Conservation (phyloP, 179 eudicot genomes). For the Nepenthes alata region DNA sequence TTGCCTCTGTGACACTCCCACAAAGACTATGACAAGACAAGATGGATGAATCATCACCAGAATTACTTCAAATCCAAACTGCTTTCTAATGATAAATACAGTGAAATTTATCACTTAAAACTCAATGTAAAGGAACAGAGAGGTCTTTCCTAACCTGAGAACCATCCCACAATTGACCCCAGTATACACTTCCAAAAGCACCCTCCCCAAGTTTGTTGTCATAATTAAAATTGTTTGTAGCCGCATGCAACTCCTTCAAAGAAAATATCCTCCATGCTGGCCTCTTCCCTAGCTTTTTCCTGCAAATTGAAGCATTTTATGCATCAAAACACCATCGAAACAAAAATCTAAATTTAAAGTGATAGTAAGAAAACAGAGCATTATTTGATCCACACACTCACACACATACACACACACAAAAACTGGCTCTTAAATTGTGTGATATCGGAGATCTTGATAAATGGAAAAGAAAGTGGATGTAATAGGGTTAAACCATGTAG, state of each 20-base stretch:
- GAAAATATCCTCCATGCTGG: constrained; percentile 78
- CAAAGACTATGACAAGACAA: too few species aligned
- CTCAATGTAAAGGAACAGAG: not conserved
- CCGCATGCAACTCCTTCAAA: constrained; percentile 77
- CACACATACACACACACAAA: not conserved
- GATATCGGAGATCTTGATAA: not conserved
- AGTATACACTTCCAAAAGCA: constrained; percentile 90
- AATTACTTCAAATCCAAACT: too few species aligned
- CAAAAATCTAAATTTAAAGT: not conserved
- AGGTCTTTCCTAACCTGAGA: constrained; percentile 47
- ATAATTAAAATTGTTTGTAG: constrained; percentile 84
- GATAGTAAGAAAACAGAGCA: too few species aligned
- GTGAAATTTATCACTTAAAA: not conserved
- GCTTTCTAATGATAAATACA: too few species aligned
- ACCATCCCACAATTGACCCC: constrained; percentile 99
- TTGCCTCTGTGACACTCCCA: too few species aligned
- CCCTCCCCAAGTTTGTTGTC: constrained; percentile 95
- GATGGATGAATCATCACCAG: too few species aligned
- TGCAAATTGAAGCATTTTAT: constrained; percentile 10
- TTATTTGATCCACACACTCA: too few species aligned
- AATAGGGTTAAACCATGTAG: not conserved
- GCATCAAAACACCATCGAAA: not conserved
- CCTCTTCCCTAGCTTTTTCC: constrained; percentile 49
- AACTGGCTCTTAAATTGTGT: not conserved
- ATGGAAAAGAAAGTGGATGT: not conserved